Percentiles rank a stretch among this genome's conserved stretches.
Conservation (phyloP, 805 yeast genomes). For the Cyberlindnera euphorbiiphila region DNA sequence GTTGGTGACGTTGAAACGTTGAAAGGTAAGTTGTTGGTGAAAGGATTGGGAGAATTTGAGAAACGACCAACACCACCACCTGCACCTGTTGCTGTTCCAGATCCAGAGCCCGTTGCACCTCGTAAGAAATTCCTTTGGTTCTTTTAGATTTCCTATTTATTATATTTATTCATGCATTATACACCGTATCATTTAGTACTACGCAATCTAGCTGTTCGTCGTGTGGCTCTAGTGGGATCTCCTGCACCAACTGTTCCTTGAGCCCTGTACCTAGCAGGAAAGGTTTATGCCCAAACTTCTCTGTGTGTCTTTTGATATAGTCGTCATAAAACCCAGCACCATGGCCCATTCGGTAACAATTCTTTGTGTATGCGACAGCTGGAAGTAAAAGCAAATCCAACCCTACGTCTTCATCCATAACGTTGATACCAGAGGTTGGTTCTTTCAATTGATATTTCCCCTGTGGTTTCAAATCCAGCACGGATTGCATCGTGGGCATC, state of each 20-base stretch:
- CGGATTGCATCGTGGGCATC: slow-evolving; percentile 39
- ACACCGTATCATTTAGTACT: slow-evolving; percentile 36
- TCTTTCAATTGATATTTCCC: slow-evolving; percentile 70
- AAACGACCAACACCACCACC: too few relatives aligned
- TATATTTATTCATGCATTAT: not conserved
- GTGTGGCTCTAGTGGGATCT: slow-evolving; percentile 56
- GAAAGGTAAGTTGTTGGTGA: slow-evolving; percentile 52
- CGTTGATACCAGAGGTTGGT: slow-evolving; percentile 41
- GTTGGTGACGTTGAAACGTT: slow-evolving; percentile 51
- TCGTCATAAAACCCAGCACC: slow-evolving; percentile 94
- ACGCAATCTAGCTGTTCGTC: slow-evolving; percentile 59
- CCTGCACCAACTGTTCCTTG: slow-evolving; percentile 52
- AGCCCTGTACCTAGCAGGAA: slow-evolving; percentile 60
- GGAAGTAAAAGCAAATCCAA: slow-evolving; percentile 79
- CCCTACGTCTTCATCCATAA: slow-evolving; percentile 32
- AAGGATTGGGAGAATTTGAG: slow-evolving; percentile 46
- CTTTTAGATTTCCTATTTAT: not conserved
- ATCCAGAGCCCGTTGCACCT: too few relatives aligned
- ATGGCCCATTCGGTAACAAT: slow-evolving; percentile 65
- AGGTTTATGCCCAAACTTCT: slow-evolving; percentile 31
- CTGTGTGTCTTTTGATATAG: slow-evolving; percentile 47
- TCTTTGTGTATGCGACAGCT: slow-evolving; percentile 70
- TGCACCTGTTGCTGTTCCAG: too few relatives aligned
- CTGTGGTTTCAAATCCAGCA: slow-evolving; percentile 49
- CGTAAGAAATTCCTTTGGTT: slow-evolving; percentile 6